These are phyloP conservation scores for Blastocystis sp. DNA, from an alignment of 352 stramenopile species.

Conservation along the genomic window DNA sequence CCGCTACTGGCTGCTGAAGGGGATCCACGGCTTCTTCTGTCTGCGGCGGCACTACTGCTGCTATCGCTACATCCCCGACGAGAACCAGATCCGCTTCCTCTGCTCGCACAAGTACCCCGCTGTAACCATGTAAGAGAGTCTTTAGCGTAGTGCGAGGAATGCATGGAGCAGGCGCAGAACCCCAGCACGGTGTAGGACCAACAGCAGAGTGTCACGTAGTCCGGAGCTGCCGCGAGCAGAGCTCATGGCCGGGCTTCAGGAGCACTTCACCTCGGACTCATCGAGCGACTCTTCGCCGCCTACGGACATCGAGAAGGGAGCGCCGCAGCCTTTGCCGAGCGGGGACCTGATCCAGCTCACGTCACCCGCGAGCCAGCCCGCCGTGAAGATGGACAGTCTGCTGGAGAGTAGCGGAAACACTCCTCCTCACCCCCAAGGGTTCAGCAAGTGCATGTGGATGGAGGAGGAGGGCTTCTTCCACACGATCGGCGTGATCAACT, in stretches of 20 bases:
- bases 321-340: neutral
- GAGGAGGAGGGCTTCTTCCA: constrained; percentile 56
- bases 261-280: neutral
- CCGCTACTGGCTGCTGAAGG: constrained; percentile 34
- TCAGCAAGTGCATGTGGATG: constrained; percentile 3
- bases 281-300: neutral
- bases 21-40: constrained; percentile 50
- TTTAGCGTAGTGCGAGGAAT: constrained; percentile 39
- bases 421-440: neutral
- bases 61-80: neutral
- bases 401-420: neutral
- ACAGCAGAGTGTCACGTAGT: neutral
- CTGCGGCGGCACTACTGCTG: neutral
- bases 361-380: neutral
- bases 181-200: constrained; percentile 2
- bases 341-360: neutral
- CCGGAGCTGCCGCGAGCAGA: neutral
- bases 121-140: neutral
- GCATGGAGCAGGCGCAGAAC: neutral
- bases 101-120: constrained; percentile 14
- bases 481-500: constrained; percentile 56
- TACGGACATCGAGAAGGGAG: neutral
- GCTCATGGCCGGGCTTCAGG: neutral
- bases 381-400: neutral
- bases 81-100: neutral